Base-by-base conservation (phyloP, 2,329 filamentous ascomycete species). In the Aspergillus fumigatiaffinis region DNA sequence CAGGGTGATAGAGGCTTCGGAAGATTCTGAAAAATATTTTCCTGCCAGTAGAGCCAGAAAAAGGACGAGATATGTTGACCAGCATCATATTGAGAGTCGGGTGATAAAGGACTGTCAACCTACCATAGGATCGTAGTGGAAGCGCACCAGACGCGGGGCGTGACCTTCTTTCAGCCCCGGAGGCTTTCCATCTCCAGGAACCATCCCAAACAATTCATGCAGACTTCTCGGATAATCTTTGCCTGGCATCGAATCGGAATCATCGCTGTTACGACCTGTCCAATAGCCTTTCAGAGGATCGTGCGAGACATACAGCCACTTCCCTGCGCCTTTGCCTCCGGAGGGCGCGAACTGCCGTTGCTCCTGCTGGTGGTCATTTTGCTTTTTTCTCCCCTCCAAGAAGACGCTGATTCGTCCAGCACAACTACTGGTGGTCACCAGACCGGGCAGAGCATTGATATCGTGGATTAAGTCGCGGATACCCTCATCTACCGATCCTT, bases 111-210 rank as follows among this genome's bases (percentile, higher is more conserved):
- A 50, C n/a, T 42, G n/a, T 21, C 23, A 35, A 72, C 86, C 71
- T 82, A 96, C 92, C 91, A 97, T 92, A 4, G 92, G 91, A 72
- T 97, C 92, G 69, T 95, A 97, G 74, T 96, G 94, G 76, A 96
- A 90, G 73, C 93, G 91, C 52, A 96, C 80, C 60, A 80, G 79
- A 55, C 80, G 74, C 60, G 69, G 65, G 20, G 66, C 63, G 48
- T 81, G 72, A 84, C 74, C 68, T 76, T 73, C 55, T 51, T 60
- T 56, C 53, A 60, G 49, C 71, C 70, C 52, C 64, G 67, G 54
- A 61, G 71, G 58, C 54, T 66, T 65, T 14, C 68, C 70, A 59
- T 65, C 53, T 17, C 66, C 70, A 50, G 65, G 72, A 14, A 73
- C 64, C 60, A 83, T 73, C 2, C 79, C 77, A 64, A 84, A 76